Percentiles rank a stretch among this genome's conserved stretches.
phyloP scores from a whole-genome alignment of 2,329 filamentous ascomycete genomes.

The Alternaria sp. region DNA sequence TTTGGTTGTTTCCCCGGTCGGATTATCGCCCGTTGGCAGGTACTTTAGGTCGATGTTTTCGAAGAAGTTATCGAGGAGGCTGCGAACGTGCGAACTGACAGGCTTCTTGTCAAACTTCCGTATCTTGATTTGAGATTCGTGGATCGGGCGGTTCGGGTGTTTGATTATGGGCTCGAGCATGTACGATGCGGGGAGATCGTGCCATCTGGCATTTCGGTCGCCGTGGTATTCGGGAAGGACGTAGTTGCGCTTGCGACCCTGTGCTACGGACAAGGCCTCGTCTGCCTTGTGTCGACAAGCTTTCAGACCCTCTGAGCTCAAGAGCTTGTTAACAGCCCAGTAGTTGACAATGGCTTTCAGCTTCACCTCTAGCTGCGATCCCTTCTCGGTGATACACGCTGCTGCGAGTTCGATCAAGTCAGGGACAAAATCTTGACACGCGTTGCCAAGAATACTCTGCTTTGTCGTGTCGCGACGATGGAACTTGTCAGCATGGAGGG shows the following conservation, averaged over 20 bases:
- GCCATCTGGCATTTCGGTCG: constrained; percentile 74
- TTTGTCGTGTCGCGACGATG: constrained; percentile 20
- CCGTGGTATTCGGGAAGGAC: constrained; percentile 79
- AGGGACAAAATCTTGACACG: constrained; percentile 64
- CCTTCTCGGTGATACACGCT: constrained; percentile 61
- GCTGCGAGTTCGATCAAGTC: constrained; percentile 66
- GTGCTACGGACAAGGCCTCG: constrained; percentile 47
- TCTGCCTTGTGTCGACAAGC: constrained; percentile 66
- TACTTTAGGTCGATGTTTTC: constrained; percentile 62
- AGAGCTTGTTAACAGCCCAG: constrained; percentile 73
- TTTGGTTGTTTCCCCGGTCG: constrained; percentile 34
- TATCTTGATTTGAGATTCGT: constrained; percentile 68
- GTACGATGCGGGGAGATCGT: constrained; percentile 82
- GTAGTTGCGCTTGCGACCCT: constrained; percentile 64
- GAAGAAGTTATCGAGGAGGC: constrained; percentile 70
- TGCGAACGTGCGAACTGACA: constrained; percentile 72
- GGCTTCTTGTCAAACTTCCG: constrained; percentile 68
- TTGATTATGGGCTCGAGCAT: constrained; percentile 80
- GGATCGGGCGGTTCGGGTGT: constrained; percentile 76
- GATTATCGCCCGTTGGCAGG: constrained; percentile 54
- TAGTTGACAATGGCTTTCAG: constrained; percentile 64
- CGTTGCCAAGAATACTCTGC: constrained; percentile 14
- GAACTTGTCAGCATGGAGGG: constrained; percentile 62
- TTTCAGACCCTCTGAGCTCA: constrained; percentile 60
- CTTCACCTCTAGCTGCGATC: constrained; percentile 70